Evolutionary conservation across 1,139 yeast genomes (phyloP), one percentile per base, ranked within the genome.

Genomic region (Pichia kudriavzevii): DNA sequence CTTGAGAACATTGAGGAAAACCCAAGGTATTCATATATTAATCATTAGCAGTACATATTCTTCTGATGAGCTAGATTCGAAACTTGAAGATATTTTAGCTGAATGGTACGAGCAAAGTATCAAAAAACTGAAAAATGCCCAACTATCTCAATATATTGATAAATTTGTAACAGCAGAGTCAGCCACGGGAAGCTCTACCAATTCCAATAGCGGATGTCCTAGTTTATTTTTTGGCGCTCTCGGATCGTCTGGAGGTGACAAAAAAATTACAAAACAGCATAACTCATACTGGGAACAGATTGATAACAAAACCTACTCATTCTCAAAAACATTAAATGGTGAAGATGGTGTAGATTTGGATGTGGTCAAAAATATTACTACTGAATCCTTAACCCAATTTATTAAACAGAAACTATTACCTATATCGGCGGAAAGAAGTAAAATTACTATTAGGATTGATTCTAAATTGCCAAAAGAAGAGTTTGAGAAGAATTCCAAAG

Each of bases 1-100:
- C 0, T 39, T 66, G n/a, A 58, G 79, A 42, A 48, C 68, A 1
- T 55, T 72, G 25, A 57, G 76, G 36, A 60, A 64, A 14, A 66
- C 75, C 0, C 50, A 70, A n/a, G 88, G 88, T 1, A 36, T 75
- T 2, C 75, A 69, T 44, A 54, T 79, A 7, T 64, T 72, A 5
- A 55, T 77, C 0, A 64, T 69, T 64, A 74, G 79, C 46, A 64
- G 67, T 12, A 58, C 56, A 1, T 59, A 56, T 39, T 44, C 59
- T 0, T 61, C 71, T 0, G 44, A 47, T 10, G 57, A 57, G 6
- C 44, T 77, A 20, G 64, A 65, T 19, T 41, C 42, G 1, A 64
- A 65, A 34, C 63, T 79, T 22, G 71, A 76, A 32, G 65, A 62
- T 16, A 70, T 67, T 38, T 43, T 78, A 1, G 27, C 44, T 12